Evolutionary conservation across 2,329 filamentous ascomycete species (phyloP).

Genomic region (Microcera coccophila): DNA sequence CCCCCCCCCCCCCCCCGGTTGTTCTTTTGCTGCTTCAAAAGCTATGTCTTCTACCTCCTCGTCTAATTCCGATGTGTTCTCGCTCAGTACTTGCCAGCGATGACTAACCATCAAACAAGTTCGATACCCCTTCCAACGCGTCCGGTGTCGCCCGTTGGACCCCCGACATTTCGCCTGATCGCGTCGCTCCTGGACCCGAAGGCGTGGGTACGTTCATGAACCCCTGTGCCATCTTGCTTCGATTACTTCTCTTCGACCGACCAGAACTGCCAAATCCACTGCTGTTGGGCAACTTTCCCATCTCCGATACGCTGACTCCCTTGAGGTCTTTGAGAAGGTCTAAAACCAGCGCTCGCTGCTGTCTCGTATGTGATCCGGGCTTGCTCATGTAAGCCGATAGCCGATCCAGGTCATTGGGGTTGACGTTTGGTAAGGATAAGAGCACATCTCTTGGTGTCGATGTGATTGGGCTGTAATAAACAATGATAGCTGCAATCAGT

Average conservation of each 20-base stretch:
- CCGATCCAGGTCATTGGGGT: constrained; percentile 60
- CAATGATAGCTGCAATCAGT: constrained; percentile 80
- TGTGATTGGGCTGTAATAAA: constrained; percentile 67
- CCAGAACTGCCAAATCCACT: constrained; percentile 33
- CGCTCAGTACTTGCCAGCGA: too few relatives aligned
- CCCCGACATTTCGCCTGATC: constrained; percentile 25
- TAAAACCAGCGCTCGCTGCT: constrained; percentile 76
- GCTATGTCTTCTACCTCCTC: too few relatives aligned
- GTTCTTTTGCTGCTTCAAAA: too few relatives aligned
- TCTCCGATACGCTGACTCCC: constrained; percentile 88
- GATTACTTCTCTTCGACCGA: constrained; percentile 26
- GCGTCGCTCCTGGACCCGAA: constrained; percentile 26
- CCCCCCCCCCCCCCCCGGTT: too few relatives aligned
- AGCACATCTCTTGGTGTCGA: constrained; percentile 70
- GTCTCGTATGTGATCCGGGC: constrained; percentile 59
- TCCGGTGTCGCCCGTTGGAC: constrained; percentile 44
- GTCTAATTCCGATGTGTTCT: too few relatives aligned
- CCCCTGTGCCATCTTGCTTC: constrained; percentile 57
- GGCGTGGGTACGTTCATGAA: constrained; percentile 57
- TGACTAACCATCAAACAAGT: constrained; percentile 42
- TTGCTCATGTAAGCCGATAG: constrained; percentile 59
- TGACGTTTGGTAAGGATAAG: constrained; percentile 75
- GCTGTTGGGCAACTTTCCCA: constrained; percentile 72
- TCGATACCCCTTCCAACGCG: constrained; percentile 52
- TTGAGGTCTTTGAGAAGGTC: constrained; percentile 82